Evolutionary conservation across 495 filamentous ascomycete genomes (phyloP), one percentile per base, ranked within the genome.

Genomic region (Talaromyces wortmannii): DNA sequence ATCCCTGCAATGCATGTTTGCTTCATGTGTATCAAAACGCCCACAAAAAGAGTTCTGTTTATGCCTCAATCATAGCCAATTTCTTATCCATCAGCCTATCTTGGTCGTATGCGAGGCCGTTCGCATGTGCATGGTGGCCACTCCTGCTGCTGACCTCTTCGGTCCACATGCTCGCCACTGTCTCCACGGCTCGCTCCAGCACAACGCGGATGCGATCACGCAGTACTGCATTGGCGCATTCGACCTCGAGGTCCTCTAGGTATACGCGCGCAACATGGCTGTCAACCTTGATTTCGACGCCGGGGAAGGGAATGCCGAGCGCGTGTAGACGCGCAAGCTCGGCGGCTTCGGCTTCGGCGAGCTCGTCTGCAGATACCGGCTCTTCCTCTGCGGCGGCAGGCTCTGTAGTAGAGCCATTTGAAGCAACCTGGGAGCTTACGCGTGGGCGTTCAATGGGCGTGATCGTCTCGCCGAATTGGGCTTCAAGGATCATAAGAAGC

Each of bases 401-500:
- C 11, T 62, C 60, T 23, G 52, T 49, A 4, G 55, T 18, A 2
- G 55, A 57, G 0, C 55, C 56, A 65, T 71, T 67, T 61, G 75
- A 55, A 50, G 59, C 46, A 40, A 47, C 11, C 31, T 71, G 60
- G 0, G 67, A 45, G 6, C 66, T 68, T 4, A 85, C 61, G 50
- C 83, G 84, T 5, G 90, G 89, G 0, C 78, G 76, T 23, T 83
- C 77, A 60, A 97, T 86, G 0, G 91, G 91, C 0, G 77, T 70
- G 59, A 89, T 84, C 48, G 90, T 80, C 16, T 80, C 76, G 44
- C 94, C 95, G 62, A 98, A 98, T 65, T 98, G 94, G 3, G 91
- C 88, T 72, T 98, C 95, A 23, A 98, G 86, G 77, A 97, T 96
- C 82, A 96, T 88, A 70, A 90, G 87, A 31, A 98, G 83, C 31